These are phyloP conservation scores for Aspergillus melleus DNA, from an alignment of 2,329 filamentous ascomycete genomes.

Conservation along the genomic window DNA sequence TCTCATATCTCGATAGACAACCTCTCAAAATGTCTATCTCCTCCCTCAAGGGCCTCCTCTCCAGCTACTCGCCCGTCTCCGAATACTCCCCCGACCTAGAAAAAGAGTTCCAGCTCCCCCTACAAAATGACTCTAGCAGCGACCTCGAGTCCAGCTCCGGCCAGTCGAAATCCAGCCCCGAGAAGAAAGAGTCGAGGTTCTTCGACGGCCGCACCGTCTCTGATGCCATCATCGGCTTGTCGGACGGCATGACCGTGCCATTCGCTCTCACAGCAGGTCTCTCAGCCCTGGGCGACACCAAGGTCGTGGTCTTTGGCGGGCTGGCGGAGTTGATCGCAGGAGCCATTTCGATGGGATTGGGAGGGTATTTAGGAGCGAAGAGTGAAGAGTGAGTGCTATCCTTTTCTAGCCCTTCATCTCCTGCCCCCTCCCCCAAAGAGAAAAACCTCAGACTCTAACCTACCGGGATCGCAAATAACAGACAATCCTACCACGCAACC, in stretches of 20 bases:
- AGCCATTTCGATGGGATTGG: conserved; percentile 75
- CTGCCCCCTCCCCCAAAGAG: too few relatives aligned
- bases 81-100: conserved; percentile 26
- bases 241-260: conserved; percentile 76
- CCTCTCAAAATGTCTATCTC: conserved; percentile 30
- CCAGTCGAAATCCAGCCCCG: conserved; percentile 13
- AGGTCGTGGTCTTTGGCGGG: conserved; percentile 69
- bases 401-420: too few relatives aligned
- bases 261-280: conserved; percentile 77
- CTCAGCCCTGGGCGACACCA: conserved; percentile 59
- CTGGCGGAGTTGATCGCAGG: conserved; percentile 74
- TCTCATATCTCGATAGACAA: neutral
- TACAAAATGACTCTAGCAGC: conserved; percentile 13
- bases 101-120: conserved; percentile 24
- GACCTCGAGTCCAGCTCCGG: conserved; percentile 20
- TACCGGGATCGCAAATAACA: conserved; percentile 5
- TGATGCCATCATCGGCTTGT: conserved; percentile 73
- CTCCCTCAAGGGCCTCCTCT: conserved; percentile 30
- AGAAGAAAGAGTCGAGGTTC: conserved; percentile 28
- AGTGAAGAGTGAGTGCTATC: conserved; percentile 39
- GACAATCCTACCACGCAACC: conserved; percentile 43
- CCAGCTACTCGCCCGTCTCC: conserved; percentile 27
- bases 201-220: conserved; percentile 42
- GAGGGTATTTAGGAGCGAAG: conserved; percentile 67
- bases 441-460: neutral